A percentile compares a stretch with the other conserved stretches of the same genome.
phyloP scores from a whole-genome alignment of 495 filamentous ascomycete genomes.

The Hypoxylon fuscum region DNA sequence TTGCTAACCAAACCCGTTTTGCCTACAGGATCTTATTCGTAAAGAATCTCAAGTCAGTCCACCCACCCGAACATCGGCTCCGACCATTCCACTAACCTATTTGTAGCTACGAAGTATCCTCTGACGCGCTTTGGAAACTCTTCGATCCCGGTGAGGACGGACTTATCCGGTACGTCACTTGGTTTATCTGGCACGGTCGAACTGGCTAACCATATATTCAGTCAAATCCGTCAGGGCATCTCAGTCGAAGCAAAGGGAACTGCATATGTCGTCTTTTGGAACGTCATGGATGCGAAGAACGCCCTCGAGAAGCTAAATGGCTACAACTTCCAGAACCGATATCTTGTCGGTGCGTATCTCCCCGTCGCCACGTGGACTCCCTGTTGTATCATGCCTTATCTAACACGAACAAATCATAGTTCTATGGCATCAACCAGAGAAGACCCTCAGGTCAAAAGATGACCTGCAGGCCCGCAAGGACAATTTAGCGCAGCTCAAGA shows the following conservation, averaged over 20 bases:
- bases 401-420: slow-evolving; percentile 63
- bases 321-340: slow-evolving; percentile 99
- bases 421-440: slow-evolving; percentile 97
- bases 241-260: slow-evolving; percentile 97
- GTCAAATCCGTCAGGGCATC: slow-evolving; percentile 98
- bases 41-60: slow-evolving; percentile 47
- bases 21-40: slow-evolving; percentile 45
- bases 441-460: slow-evolving; percentile 92
- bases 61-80: background rate
- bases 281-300: slow-evolving; percentile 98
- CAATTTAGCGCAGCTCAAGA: slow-evolving; percentile 97
- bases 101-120: slow-evolving; percentile 46
- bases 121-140: slow-evolving; percentile 48
- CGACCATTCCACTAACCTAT: slow-evolving; percentile 11
- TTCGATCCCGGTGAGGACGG: slow-evolving; percentile 48
- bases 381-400: slow-evolving; percentile 9
- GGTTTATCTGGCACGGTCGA: background rate
- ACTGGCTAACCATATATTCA: slow-evolving; percentile 54
- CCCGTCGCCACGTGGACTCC: slow-evolving; percentile 8
- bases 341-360: slow-evolving; percentile 86
- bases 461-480: slow-evolving; percentile 93
- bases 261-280: slow-evolving; percentile 98
- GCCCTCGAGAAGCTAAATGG: slow-evolving; percentile 99
- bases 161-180: slow-evolving; percentile 42
- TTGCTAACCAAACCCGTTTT: slow-evolving; percentile 36